phyloP scores from a whole-genome alignment of 2,329 filamentous ascomycete species.

The Aspergillus niger region DNA sequence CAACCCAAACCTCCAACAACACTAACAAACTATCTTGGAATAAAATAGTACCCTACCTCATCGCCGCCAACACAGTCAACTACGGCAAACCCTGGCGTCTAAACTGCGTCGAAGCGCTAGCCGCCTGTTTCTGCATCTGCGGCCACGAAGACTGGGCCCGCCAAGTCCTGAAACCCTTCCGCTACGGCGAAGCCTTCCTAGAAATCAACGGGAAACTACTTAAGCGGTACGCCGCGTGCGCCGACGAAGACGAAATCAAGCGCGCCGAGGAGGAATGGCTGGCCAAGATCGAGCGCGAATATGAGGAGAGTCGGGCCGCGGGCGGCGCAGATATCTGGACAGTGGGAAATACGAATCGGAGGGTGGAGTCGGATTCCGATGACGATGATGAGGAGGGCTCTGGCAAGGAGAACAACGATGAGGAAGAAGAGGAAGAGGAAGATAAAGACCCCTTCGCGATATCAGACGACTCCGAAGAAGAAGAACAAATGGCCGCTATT shows the following conservation, averaged over 20 bases:
- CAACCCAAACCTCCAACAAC: background rate
- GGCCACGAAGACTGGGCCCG: conserved; percentile 89
- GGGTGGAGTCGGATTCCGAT: conserved; percentile 54
- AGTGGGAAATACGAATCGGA: conserved; percentile 82
- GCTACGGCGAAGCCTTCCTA: conserved; percentile 84
- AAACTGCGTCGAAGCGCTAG: conserved; percentile 94
- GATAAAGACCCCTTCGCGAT: conserved; percentile 71
- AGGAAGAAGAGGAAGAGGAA: conserved; percentile 47
- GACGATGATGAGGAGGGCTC: conserved; percentile 49
- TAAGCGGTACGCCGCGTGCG: conserved; percentile 80
- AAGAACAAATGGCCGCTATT: conserved; percentile 91
- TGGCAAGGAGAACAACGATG: conserved; percentile 51
- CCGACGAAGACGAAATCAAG: conserved; percentile 79
- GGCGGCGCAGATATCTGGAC: conserved; percentile 72
- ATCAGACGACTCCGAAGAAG: conserved; percentile 77
- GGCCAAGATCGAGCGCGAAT: conserved; percentile 85
- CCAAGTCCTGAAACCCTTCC: conserved; percentile 78
- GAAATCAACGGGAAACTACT: conserved; percentile 85
- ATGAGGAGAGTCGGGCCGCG: conserved; percentile 72
- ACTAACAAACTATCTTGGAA: background rate
- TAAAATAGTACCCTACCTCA: conserved; percentile 75
- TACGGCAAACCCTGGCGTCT: conserved; percentile 94
- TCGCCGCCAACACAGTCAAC: conserved; percentile 95
- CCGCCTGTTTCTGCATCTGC: conserved; percentile 90
- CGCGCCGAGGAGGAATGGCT: conserved; percentile 85